Percentiles rank a stretch among this genome's conserved stretches.
These are phyloP conservation scores for Patellifolia procumbens DNA, from an alignment of 179 eudicot genomes.

Conservation along the genomic window DNA sequence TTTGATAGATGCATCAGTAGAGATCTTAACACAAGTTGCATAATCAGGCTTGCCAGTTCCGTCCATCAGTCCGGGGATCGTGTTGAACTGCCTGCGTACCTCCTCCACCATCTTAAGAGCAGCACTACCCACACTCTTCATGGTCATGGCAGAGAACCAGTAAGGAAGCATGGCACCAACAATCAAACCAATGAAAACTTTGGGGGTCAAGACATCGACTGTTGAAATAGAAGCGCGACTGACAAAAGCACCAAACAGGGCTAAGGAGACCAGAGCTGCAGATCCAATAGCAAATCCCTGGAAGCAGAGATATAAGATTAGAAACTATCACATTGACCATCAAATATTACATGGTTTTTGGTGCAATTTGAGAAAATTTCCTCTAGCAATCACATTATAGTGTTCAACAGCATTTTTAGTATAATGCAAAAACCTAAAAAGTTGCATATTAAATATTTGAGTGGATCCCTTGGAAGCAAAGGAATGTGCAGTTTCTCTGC, in stretches of 20 bases:
- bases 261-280: conserved; percentile 90
- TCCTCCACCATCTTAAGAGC: conserved; percentile 94
- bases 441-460: neutral
- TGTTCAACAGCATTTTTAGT: neutral
- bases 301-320: conserved; percentile 4
- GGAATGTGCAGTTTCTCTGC: neutral
- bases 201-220: conserved; percentile 84
- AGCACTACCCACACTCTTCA: conserved; percentile 94
- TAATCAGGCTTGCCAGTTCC: conserved; percentile 83
- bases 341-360: neutral
- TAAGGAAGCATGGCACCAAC: conserved; percentile 96
- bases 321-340: neutral
- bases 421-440: neutral
- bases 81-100: conserved; percentile 87
- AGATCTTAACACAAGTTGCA: conserved; percentile 85
- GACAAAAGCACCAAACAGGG: conserved; percentile 88
- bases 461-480: neutral
- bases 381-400: neutral
- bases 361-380: neutral
- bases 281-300: conserved; percentile 97
- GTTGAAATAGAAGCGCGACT: conserved; percentile 75
- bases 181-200: conserved; percentile 78
- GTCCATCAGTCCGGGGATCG: conserved; percentile 87
- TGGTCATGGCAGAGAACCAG: conserved; percentile 97
- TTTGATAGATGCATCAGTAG: conserved; percentile 86